Base-by-base conservation (phyloP, 345 rosid species). In the Passiflora organensis region DNA sequence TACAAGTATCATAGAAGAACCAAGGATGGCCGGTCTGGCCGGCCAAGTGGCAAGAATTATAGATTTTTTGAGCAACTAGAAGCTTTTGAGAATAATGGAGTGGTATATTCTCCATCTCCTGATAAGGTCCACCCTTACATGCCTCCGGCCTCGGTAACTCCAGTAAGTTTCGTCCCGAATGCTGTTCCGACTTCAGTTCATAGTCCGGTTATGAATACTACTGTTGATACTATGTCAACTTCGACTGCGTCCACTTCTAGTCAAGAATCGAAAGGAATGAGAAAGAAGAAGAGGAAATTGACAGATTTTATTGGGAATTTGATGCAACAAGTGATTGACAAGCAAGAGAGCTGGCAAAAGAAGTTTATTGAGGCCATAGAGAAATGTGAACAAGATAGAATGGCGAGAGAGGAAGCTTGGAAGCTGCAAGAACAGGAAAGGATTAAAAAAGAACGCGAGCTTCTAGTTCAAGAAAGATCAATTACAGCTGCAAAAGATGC, bases 1-100 rank as follows among this genome's bases (percentile, higher is more conserved):
- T 53, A 69, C 13, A 69, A 69, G 64, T 69, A 69, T 45, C 64
- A 69, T 47, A 69, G 67, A 58, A 69, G 73, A 52, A 69, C 73
- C 13, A 69, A 69, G 42, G 73, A 58, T 44, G 68, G 68, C 3
- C 43, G 63, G 53, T 56, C 73, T 6, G 44, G 59, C 15, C 51
- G 48, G 59, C 46, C 34, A 6, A 62, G 63, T 39, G 64, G 73
- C 17, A 69, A 69, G 59, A 44, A 46, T 0, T 69, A 69, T 52
- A 56, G 63, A 46, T 69, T 69, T 58, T 69, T 62, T 16, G 63
- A 57, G 23, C 73, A 69, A 53, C 63, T 69, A 52, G 60, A 69
- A 69, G 73, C 68, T 20, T 10, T 69, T 47, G 68, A 63, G 32
- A 52, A 32, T 21, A 50, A 18, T 9, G 42, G 2, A 0, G 51